Evolutionary conservation across 768 basidiomycete species (phyloP).

Genomic region (Tricholoma terreum): DNA sequence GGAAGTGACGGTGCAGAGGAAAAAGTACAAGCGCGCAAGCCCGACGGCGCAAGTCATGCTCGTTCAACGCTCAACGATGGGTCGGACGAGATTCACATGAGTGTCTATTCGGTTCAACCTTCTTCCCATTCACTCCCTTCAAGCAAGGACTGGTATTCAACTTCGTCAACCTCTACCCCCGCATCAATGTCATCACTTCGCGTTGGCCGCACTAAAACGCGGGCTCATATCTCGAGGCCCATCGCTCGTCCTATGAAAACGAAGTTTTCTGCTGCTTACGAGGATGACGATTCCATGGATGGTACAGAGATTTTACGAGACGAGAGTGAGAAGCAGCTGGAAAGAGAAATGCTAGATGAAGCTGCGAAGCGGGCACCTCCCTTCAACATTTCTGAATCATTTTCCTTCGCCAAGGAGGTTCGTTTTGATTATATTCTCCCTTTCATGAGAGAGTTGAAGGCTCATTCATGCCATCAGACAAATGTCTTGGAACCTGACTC

Average conservation of each 20-base stretch:
- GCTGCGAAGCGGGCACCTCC: constrained; percentile 52
- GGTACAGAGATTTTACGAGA: constrained; percentile 38
- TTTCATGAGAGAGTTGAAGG: background rate
- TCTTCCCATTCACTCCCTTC: constrained; percentile 22
- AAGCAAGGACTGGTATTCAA: constrained; percentile 32
- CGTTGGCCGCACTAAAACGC: constrained; percentile 58
- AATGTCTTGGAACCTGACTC: constrained; percentile 37
- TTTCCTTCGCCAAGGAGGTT: constrained; percentile 66
- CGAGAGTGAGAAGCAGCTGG: constrained; percentile 35
- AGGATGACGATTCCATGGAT: constrained; percentile 46
- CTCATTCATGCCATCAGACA: constrained; percentile 24
- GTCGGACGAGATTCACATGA: background rate
- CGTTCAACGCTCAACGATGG: background rate
- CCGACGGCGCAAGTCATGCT: background rate
- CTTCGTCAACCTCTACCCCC: constrained; percentile 22
- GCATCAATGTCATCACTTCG: constrained; percentile 53
- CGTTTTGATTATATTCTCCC: constrained; percentile 20
- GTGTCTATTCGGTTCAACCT: constrained; percentile 9
- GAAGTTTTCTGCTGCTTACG: constrained; percentile 68
- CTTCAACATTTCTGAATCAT: constrained; percentile 60
- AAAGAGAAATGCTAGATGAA: constrained; percentile 48
- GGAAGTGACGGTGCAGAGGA: background rate
- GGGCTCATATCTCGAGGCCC: constrained; percentile 63
- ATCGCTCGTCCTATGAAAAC: constrained; percentile 39
- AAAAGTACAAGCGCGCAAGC: background rate